These are phyloP conservation scores for Tulasnella calospora DNA, from an alignment of 768 basidiomycete species.

Conservation along the genomic window DNA sequence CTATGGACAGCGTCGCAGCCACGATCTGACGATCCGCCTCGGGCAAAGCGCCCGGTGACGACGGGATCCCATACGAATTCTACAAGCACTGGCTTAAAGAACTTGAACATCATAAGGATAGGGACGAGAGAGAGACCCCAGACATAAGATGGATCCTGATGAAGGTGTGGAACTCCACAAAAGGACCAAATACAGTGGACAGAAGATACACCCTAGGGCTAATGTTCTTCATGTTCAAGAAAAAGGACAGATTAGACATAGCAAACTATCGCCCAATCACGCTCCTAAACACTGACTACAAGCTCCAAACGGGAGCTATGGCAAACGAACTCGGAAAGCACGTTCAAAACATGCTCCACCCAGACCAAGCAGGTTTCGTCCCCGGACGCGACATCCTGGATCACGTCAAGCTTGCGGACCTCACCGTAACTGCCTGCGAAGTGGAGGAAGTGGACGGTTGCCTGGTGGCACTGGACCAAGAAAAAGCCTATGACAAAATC, in stretches of 20 bases:
- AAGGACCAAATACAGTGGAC: background rate
- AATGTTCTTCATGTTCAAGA: conserved; percentile 22
- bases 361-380: conserved; percentile 20
- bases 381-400: conserved; percentile 20
- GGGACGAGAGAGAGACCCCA: background rate
- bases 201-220: background rate
- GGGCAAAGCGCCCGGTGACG: background rate
- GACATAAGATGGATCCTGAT: background rate
- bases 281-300: conserved; percentile 15
- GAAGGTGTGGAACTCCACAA: background rate
- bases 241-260: background rate
- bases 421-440: background rate
- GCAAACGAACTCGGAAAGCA: background rate
- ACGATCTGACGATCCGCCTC: no score
- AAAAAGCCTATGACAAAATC: conserved; percentile 26
- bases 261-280: conserved; percentile 25
- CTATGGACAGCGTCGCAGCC: no score
- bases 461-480: conserved; percentile 16
- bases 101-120: background rate
- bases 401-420: conserved; percentile 9
- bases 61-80: conserved; percentile 18
- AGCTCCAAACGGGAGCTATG: conserved; percentile 4
- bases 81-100: conserved; percentile 15
- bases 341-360: background rate
- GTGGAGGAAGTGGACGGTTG: background rate